phyloP scores from a whole-genome alignment of 371 early-diverging fungal species.

The Neoconidiobolus thromboides region DNA sequence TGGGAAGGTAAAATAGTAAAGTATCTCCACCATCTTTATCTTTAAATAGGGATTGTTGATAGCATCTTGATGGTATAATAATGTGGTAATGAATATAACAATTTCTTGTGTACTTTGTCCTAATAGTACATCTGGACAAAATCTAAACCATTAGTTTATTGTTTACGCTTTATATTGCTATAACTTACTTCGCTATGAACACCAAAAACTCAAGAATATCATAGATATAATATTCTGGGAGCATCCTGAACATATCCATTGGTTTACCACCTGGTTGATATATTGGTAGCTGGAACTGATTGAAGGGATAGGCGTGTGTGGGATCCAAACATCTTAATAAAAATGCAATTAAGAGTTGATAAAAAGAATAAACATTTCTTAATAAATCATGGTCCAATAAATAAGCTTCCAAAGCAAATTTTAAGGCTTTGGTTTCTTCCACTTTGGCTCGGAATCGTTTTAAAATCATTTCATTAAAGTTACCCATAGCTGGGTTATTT shows the following conservation, averaged over 20 bases:
- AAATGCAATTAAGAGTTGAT: constrained; percentile 67
- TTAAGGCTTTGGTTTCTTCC: constrained; percentile 16
- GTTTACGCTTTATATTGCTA: background rate
- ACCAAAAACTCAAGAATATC: constrained; percentile 60
- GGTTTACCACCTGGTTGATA: constrained; percentile 10
- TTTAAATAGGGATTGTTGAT: constrained; percentile 90
- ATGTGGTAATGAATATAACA: constrained; percentile 55
- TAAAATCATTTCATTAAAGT: constrained; percentile 25
- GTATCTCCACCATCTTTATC: constrained; percentile 77
- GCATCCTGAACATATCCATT: constrained; percentile 40
- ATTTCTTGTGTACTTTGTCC: constrained; percentile 41
- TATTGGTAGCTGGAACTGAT: background rate
- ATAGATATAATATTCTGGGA: constrained; percentile 87
- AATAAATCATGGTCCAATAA: constrained; percentile 47
- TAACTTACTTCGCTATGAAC: constrained; percentile 30
- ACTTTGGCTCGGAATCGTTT: constrained; percentile 28
- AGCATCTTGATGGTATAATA: constrained; percentile 50
- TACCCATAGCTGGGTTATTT: constrained; percentile 19
- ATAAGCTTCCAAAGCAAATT: constrained; percentile 53
- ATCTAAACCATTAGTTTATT: constrained; percentile 17
- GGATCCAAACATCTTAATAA: constrained; percentile 41
- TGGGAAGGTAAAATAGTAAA: constrained; percentile 46
- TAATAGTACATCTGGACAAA: constrained; percentile 34
- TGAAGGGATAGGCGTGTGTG: background rate
- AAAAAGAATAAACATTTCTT: constrained; percentile 42